These are phyloP conservation scores for Monilinia aucupariae DNA, from an alignment of 2,329 filamentous ascomycete species.

Conservation along the genomic window DNA sequence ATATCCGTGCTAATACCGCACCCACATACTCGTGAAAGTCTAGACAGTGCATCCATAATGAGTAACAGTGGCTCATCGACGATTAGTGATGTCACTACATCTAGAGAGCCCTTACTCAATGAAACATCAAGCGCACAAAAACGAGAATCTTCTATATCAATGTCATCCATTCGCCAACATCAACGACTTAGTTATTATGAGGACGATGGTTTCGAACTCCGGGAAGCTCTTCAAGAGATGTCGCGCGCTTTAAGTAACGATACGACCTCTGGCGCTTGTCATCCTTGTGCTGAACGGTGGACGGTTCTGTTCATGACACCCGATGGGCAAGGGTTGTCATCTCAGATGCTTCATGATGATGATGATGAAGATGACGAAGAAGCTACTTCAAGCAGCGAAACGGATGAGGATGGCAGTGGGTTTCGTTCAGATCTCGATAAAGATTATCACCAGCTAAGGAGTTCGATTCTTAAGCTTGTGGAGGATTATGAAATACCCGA, in stretches of 20 bases:
- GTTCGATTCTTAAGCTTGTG: slow-evolving; percentile 74
- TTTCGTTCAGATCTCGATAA: slow-evolving; percentile 63
- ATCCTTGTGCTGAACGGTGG: slow-evolving; percentile 81
- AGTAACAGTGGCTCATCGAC: slow-evolving; percentile 69
- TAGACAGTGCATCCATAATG: slow-evolving; percentile 64
- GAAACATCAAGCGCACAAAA: slow-evolving; percentile 46
- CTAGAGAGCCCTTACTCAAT: slow-evolving; percentile 58
- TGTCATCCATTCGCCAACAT: slow-evolving; percentile 41
- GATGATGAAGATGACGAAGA: slow-evolving; percentile 64
- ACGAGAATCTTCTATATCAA: slow-evolving; percentile 49
- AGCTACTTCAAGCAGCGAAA: slow-evolving; percentile 54
- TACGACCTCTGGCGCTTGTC: slow-evolving; percentile 59
- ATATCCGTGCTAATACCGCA: slow-evolving; percentile 65
- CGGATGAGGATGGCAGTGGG: slow-evolving; percentile 51
- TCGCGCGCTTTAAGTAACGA: slow-evolving; percentile 59
- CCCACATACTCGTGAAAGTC: slow-evolving; percentile 45
- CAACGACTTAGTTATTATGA: slow-evolving; percentile 49
- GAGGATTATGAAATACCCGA: slow-evolving; percentile 77
- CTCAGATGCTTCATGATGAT: slow-evolving; percentile 69
- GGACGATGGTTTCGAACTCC: slow-evolving; percentile 60
- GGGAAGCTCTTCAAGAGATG: slow-evolving; percentile 67
- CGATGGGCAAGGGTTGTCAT: slow-evolving; percentile 64
- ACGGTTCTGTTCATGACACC: slow-evolving; percentile 72
- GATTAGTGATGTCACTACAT: slow-evolving; percentile 63
- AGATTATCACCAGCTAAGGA: slow-evolving; percentile 74